Conservation (phyloP, 1,139 yeast species). For the Kluyveromyces sp. region DNA sequence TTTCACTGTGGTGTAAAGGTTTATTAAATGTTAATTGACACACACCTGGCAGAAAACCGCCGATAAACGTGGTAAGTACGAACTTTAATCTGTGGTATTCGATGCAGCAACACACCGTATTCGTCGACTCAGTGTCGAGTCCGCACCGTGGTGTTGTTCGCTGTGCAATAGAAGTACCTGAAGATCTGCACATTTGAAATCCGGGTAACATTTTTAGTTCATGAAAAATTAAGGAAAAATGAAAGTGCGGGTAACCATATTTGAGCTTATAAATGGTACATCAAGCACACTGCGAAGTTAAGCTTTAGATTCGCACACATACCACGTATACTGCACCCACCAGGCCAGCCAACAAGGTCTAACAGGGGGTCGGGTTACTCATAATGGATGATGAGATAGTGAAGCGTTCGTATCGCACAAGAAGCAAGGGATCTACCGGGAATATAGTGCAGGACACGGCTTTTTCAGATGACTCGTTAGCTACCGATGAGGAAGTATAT, state of each 20-base stretch:
- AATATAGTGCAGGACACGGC: slow-evolving; percentile 23
- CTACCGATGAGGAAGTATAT: slow-evolving; percentile 29
- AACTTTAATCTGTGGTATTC: too few relatives aligned
- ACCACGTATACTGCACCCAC: neutral
- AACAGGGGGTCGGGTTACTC: neutral
- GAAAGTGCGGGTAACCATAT: neutral
- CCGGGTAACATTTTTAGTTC: neutral
- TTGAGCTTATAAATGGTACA: neutral
- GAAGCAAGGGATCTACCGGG: slow-evolving; percentile 20
- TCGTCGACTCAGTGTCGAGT: too few relatives aligned
- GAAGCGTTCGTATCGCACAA: slow-evolving; percentile 17
- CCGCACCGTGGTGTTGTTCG: too few relatives aligned
- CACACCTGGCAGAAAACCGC: too few relatives aligned
- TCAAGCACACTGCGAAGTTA: neutral
- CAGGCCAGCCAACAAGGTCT: neutral
- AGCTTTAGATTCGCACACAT: neutral
- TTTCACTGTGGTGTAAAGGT: too few relatives aligned
- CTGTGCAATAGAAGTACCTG: too few relatives aligned
- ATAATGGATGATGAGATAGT: slow-evolving; percentile 7
- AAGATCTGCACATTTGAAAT: too few relatives aligned
- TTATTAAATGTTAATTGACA: too few relatives aligned
- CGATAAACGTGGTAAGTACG: too few relatives aligned
- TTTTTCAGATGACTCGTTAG: slow-evolving; percentile 32
- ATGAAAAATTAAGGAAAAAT: too few relatives aligned
- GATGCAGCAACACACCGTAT: too few relatives aligned